These are phyloP conservation scores for Cladophialophora chaetospira DNA, from an alignment of 2,329 filamentous ascomycete genomes.

Conservation along the genomic window DNA sequence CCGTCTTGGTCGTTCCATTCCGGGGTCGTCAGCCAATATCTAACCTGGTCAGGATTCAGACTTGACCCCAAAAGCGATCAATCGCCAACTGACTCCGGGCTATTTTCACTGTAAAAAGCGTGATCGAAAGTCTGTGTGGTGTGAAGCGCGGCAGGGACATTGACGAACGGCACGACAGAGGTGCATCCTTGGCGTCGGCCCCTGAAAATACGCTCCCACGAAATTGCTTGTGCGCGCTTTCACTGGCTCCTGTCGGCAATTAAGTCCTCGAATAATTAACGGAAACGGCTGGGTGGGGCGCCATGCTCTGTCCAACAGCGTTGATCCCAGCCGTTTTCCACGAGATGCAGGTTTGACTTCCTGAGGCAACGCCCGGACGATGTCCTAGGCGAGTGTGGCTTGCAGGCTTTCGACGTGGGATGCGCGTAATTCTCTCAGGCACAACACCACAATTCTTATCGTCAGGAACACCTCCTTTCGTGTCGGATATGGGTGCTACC, in stretches of 20 bases:
- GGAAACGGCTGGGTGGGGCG: neutral
- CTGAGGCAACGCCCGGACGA: neutral
- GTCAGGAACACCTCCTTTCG: slow-evolving; percentile 7
- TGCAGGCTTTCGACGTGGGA: neutral
- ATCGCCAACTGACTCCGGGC: slow-evolving; percentile 3
- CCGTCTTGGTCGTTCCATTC: slow-evolving; percentile 9
- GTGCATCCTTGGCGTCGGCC: slow-evolving; percentile 19
- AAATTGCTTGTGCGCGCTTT: slow-evolving; percentile 6
- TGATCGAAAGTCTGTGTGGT: slow-evolving; percentile 23
- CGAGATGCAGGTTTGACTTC: neutral
- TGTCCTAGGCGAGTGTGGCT: neutral
- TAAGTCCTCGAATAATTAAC: slow-evolving; percentile 13
- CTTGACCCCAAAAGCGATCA: slow-evolving; percentile 3
- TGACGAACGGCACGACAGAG: slow-evolving; percentile 28
- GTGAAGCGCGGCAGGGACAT: slow-evolving; percentile 27
- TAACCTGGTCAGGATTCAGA: slow-evolving; percentile 23
- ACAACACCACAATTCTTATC: neutral
- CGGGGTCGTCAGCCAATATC: slow-evolving; percentile 21
- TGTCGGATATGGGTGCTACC: neutral
- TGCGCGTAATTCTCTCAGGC: neutral
- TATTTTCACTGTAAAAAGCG: slow-evolving; percentile 11
- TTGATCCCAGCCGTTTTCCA: neutral
- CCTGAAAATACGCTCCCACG: slow-evolving; percentile 15
- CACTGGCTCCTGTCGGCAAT: slow-evolving; percentile 15
- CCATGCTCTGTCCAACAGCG: neutral